Conservation (phyloP, 768 basidiomycete genomes). For the Russula griseocarnosa region DNA sequence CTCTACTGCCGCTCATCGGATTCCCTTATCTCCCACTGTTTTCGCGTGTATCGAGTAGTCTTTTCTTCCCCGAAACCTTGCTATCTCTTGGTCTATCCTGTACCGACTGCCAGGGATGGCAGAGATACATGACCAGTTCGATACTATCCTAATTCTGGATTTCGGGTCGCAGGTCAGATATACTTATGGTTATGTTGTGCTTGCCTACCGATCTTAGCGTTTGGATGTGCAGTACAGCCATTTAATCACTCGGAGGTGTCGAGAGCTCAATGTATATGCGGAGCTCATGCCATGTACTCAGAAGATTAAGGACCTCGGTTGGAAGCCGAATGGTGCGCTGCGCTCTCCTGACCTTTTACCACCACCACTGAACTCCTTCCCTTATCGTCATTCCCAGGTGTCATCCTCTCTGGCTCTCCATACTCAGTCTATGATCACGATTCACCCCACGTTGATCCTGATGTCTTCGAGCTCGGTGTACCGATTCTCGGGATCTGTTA, state of each 20-base stretch:
- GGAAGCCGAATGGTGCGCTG: constrained; percentile 87
- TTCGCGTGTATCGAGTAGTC: neutral
- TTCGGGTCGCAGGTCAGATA: constrained; percentile 87
- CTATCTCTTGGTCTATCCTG: neutral
- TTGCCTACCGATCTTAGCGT: constrained; percentile 19
- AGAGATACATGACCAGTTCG: constrained; percentile 92
- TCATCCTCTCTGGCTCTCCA: constrained; percentile 96
- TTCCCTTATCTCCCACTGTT: neutral
- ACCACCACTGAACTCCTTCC: neutral
- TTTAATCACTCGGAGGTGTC: constrained; percentile 94
- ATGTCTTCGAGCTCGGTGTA: constrained; percentile 79
- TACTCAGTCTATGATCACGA: constrained; percentile 95
- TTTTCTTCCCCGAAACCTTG: neutral
- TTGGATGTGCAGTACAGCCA: constrained; percentile 75
- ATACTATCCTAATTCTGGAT: constrained; percentile 93
- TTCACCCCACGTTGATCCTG: constrained; percentile 92
- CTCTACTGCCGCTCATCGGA: neutral
- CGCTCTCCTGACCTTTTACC: constrained; percentile 26
- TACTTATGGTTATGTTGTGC: neutral
- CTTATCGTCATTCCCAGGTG: constrained; percentile 46
- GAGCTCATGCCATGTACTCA: constrained; percentile 97
- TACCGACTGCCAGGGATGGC: constrained; percentile 45
- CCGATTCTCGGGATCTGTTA: constrained; percentile 98
- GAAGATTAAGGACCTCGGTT: constrained; percentile 78
- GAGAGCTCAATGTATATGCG: constrained; percentile 95